phyloP scores from a whole-genome alignment of 495 filamentous ascomycete genomes.

The Daldinia grandis region DNA sequence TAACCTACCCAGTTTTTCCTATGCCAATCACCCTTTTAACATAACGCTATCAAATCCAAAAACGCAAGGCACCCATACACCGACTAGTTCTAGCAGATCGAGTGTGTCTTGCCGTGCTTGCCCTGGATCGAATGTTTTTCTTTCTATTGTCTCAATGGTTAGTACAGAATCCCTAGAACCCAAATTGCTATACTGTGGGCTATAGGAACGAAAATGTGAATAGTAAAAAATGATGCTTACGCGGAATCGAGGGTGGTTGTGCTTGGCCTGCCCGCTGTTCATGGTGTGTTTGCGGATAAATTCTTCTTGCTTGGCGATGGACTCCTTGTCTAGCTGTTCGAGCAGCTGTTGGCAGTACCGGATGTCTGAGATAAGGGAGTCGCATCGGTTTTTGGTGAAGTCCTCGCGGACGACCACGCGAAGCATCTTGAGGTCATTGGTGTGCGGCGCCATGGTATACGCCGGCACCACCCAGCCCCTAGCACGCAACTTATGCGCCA shows the following conservation, averaged over 20 bases:
- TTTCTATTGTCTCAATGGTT: conserved; percentile 49
- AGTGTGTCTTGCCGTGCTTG: conserved; percentile 87
- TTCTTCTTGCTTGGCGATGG: conserved; percentile 69
- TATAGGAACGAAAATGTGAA: conserved; percentile 5
- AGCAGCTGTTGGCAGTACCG: conserved; percentile 73
- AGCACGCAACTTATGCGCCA: conserved; percentile 82
- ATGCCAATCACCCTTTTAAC: conserved; percentile 5
- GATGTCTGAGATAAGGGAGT: conserved; percentile 75
- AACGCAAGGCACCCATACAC: neutral
- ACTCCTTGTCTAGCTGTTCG: conserved; percentile 74
- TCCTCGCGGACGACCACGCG: conserved; percentile 90
- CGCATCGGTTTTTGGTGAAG: conserved; percentile 79
- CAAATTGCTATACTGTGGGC: neutral
- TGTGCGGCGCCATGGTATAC: conserved; percentile 93
- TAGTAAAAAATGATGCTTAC: conserved; percentile 42
- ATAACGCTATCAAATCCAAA: neutral
- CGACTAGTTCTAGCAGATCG: conserved; percentile 67
- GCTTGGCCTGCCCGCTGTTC: conserved; percentile 62
- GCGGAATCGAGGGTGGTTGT: conserved; percentile 70
- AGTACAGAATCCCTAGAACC: neutral
- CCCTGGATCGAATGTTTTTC: conserved; percentile 89
- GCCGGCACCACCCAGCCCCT: conserved; percentile 91
- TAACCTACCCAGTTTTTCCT: conserved; percentile 2
- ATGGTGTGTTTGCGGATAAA: conserved; percentile 67
- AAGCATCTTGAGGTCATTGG: conserved; percentile 80